Conservation (phyloP, 2,329 filamentous ascomycete genomes). For the Aureobasidium uvarum region DNA sequence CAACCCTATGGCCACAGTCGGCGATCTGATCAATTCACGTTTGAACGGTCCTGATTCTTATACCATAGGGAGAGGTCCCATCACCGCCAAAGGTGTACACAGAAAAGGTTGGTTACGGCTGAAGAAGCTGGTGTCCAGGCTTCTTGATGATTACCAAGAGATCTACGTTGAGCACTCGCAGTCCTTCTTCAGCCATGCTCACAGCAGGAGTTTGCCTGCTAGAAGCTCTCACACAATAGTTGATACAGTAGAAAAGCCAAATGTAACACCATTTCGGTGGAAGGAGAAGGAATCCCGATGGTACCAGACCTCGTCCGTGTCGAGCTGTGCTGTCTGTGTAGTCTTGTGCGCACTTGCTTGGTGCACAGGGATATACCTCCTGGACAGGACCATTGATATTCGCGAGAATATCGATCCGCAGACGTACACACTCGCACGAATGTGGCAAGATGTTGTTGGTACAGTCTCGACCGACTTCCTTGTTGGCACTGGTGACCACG, state of each 20-base stretch:
- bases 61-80: not conserved
- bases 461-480: not conserved
- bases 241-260: not conserved
- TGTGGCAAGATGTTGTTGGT: too few relatives aligned
- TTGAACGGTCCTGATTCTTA: constrained; percentile 1
- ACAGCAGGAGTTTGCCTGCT: not conserved
- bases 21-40: constrained; percentile 27
- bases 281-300: not conserved
- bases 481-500: not conserved
- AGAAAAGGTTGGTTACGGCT: not conserved
- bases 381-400: not conserved
- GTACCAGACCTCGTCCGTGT: not conserved
- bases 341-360: not conserved
- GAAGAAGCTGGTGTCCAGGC: not conserved
- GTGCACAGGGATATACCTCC: not conserved
- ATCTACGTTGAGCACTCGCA: not conserved
- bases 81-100: not conserved
- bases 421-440: too few relatives aligned
- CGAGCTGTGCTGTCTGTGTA: not conserved
- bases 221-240: too few relatives aligned
- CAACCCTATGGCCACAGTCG: constrained; percentile 12
- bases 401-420: not conserved
- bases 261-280: not conserved
- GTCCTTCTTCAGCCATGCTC: not conserved
- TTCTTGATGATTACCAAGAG: not conserved